A percentile compares a stretch with the other conserved stretches of the same genome.
These are phyloP conservation scores for Diaporthe aspalathi DNA, from an alignment of 2,329 filamentous ascomycete species.

Conservation along the genomic window DNA sequence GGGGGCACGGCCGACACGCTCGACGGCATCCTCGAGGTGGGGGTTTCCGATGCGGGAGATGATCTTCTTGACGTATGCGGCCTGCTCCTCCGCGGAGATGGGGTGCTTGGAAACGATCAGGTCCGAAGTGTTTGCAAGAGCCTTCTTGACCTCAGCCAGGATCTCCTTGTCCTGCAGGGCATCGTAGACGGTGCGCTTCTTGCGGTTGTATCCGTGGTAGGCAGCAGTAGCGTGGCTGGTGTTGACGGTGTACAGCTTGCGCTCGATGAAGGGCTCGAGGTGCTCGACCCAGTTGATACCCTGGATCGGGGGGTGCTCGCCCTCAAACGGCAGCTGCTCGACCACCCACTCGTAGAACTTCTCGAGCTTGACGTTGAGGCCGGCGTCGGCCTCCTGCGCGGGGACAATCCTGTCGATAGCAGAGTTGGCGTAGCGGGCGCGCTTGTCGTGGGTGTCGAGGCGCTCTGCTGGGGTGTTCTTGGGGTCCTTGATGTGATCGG, in stretches of 20 bases:
- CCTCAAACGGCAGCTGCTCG: constrained; percentile 85
- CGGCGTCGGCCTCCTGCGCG: constrained; percentile 81
- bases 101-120: constrained; percentile 90
- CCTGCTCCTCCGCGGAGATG: constrained; percentile 80
- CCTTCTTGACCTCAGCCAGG: constrained; percentile 80
- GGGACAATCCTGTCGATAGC: constrained; percentile 99
- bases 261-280: constrained; percentile 95
- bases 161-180: constrained; percentile 85
- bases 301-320: constrained; percentile 78
- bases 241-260: constrained; percentile 99
- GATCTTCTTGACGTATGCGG: constrained; percentile 91
- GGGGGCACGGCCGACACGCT: constrained; percentile 94
- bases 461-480: constrained; percentile 77
- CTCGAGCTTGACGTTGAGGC: constrained; percentile 93
- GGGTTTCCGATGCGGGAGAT: constrained; percentile 94
- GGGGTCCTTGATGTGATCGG: constrained; percentile 80
- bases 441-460: constrained; percentile 74
- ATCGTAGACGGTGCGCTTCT: constrained; percentile 90
- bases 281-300: constrained; percentile 95
- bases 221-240: constrained; percentile 96
- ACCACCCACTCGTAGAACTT: constrained; percentile 99
- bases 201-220: constrained; percentile 90
- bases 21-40: constrained; percentile 89
- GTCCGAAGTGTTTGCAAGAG: constrained; percentile 85
- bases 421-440: constrained; percentile 94